Base-by-base conservation (phyloP, 1,139 yeast species). In the Pneumocystis jirovecii region DNA sequence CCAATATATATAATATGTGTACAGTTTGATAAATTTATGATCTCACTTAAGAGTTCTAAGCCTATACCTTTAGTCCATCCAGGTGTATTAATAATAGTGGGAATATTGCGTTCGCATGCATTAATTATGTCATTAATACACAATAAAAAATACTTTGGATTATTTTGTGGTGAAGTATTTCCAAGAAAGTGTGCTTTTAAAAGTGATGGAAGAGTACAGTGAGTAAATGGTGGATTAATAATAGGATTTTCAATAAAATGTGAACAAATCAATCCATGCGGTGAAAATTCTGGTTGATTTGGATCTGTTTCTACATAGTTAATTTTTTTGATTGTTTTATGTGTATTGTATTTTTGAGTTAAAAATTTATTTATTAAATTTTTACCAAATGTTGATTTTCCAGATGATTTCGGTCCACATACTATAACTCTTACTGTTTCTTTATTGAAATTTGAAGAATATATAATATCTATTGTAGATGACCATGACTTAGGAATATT, bases 41-140 rank as follows among this genome's bases (percentile, higher is more conserved):
- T 76, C 19, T 80, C 77, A 19, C 76, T 76, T 29, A 89, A 77
- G 10, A 91, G 75, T 65, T 85, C 86, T 50, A 85, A 79, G 0
- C 97, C 98, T 68, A 84, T 84, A 0, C 97, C 97, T 74, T 87
- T 88, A 35, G 90, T 82, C 97, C 97, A 91, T 0, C 97, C 97
- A 0, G 97, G 95, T 0, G 95, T 84, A 71, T 91, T 91, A 2
- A 91, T 80, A 1, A 93, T 74, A 15, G 90, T 75, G n/a, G 60
- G 60, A 15, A 57, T 31, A 15, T 50, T 37, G 3, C 29, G 31
- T 12, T 34, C 44, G 29, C 44, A 8, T 56, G 44, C 68, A 63
- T 42, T 68, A 21, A 82, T 74, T 29, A 91, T 74, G 10, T 78
- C 75, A 39, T 75, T 73, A 1, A 85, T 76, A 34, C 82, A 76